Percentiles rank a stretch among this genome's conserved stretches.
phyloP scores from a whole-genome alignment of 257 asterid genomes.

The Solanum dulcamara region DNA sequence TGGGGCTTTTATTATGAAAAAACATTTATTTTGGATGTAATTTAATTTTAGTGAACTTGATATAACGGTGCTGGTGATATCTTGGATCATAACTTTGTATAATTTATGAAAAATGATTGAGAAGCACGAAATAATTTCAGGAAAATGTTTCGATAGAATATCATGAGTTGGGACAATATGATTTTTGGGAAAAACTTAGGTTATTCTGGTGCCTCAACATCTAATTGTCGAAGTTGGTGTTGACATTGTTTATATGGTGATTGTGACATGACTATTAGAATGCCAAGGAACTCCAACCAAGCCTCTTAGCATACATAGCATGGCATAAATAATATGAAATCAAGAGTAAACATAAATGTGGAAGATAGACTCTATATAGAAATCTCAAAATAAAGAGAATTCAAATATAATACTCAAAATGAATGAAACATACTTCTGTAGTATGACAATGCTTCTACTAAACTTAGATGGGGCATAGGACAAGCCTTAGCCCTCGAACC shows the following conservation, averaged over 20 bases:
- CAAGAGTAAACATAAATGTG: no score
- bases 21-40: neutral
- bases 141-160: slow-evolving; percentile 36
- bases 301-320: no score
- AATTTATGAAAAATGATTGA: slow-evolving; percentile 45
- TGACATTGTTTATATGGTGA: slow-evolving; percentile 33
- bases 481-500: no score
- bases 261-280: no score
- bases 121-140: slow-evolving; percentile 35
- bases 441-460: no score
- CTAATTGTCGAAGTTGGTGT: slow-evolving; percentile 22
- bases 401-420: no score
- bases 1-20: neutral
- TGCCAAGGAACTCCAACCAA: no score
- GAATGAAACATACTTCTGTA: no score
- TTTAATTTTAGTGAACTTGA: slow-evolving; percentile 29
- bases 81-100: slow-evolving; percentile 34
- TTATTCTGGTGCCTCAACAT: slow-evolving; percentile 37
- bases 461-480: no score
- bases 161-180: slow-evolving; percentile 41
- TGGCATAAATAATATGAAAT: no score
- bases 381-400: no score
- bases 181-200: slow-evolving; percentile 34
- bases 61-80: slow-evolving; percentile 9
- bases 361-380: no score